Evolutionary conservation across 2,329 filamentous ascomycete species (phyloP), one percentile per base, ranked within the genome.

Genomic region (Phyllosticta citrichinensis): DNA sequence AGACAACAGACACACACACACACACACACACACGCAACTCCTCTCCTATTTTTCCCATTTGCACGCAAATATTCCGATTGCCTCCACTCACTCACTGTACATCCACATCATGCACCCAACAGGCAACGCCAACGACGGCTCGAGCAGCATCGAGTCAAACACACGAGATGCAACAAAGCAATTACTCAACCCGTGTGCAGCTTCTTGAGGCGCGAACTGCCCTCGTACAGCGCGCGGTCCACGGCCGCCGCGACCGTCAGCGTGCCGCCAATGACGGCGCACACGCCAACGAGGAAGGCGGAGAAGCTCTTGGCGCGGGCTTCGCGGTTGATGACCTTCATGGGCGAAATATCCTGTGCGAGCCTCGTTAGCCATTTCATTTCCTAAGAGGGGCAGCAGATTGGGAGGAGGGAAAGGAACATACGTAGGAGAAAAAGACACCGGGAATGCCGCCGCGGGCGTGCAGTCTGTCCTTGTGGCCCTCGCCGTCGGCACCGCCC

Each of bases 281-380:
- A 99, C 20, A 99, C 84, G 55, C 94, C 94, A 0, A 94, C 93
- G 62, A 99, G 76, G 80, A 99, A 99, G 19, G 89, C 89, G 0
- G 90, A 85, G 73, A 99, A 95, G 4, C 88, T 88, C 80, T 97
- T 97, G 63, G 87, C 80, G 55, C 90, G 85, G 66, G 89, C 87
- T 78, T 99, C 95, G 60, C 92, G 88, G 79, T 99, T 99, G 76
- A 99, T 88, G 63, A 99, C 93, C 79, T 97, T 99, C 94, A 99
- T 99, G 5, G 94, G 94, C 2, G 93, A 97, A 74, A 99, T 99
- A 69, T 99, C 94, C 88, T 92, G 62, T 30, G 20, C 8, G 17
- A 25, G 17, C 2, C n/a, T 55, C 24, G 57, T 52, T 47, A 3
- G 22, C 52, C 22, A 22, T 14, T 14, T 40, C 51, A 30, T 17